Evolutionary conservation across 306 rosid species (phyloP), one percentile per base, ranked within the genome.

Genomic region (Potentilla sterilis): DNA sequence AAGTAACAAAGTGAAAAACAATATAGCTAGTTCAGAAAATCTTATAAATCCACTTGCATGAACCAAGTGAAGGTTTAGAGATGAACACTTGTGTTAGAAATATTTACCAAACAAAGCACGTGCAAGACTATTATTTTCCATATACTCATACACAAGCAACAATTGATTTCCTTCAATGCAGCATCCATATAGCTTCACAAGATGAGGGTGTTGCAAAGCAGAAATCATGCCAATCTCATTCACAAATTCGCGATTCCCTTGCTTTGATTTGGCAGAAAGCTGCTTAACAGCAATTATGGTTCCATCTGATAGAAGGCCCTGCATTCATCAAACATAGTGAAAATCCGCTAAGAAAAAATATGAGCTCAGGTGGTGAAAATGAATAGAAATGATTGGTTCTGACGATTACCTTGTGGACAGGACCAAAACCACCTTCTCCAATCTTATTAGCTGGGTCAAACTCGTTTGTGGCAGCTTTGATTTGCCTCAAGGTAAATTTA

Each of bases 381-480:
- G 21, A 42, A 5, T 14, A n/a, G 35, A 43, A 32, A n/a, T 8
- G 28, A 6, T 9, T 9, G 14, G 41, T 55, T 77, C 0, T 5
- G 28, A 32, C 13, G 6, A 28, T 68, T 67, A 85, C 86, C 88
- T 82, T 82, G 77, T 69, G 82, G 70, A 85, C 88, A 55, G 88
- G 15, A 68, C 88, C 88, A 76, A 85, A 85, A 73, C 88, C 88
- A 11, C 88, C 88, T 77, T 85, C 88, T 14, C 86, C 88, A 48
- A 85, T 82, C 58, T 85, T 82, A 55, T 85, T 85, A 35, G 73
- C 66, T 28, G 5, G 43, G 70, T 80, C 78, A 80, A 85, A 82
- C 62, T 85, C 74, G 67, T 80, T 80, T 11, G 88, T 85, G 10
- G 88, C 88, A 14, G 41, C 80, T 70, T 62, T 82, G 58, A 85